phyloP scores from a whole-genome alignment of 306 rosid genomes.

The Canavalia gladiata region DNA sequence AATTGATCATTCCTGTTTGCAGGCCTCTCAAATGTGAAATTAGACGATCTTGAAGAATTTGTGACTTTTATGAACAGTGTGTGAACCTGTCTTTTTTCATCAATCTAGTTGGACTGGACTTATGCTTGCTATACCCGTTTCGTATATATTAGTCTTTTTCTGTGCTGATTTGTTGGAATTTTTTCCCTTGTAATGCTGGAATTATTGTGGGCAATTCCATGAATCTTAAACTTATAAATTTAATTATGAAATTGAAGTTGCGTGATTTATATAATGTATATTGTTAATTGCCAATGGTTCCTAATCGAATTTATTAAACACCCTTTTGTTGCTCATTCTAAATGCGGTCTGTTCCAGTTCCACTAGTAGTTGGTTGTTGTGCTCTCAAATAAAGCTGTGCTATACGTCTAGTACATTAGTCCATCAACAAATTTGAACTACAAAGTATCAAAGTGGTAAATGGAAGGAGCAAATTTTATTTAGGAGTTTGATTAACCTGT shows the following conservation, averaged over 20 bases:
- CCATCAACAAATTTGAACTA: neutral
- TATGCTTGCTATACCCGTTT: conserved; percentile 24
- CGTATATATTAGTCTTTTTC: neutral
- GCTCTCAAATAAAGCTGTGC: neutral
- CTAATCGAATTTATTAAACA: neutral
- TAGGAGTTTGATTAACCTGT: neutral
- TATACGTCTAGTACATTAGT: too few relatives aligned
- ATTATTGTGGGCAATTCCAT: conserved; percentile 25
- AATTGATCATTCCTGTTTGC: conserved; percentile 44
- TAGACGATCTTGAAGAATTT: conserved; percentile 62
- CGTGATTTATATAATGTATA: conserved; percentile 19
- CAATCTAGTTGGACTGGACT: conserved; percentile 9
- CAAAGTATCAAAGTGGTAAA: neutral
- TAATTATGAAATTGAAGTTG: conserved; percentile 7
- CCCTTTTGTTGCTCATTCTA: neutral
- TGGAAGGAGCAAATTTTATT: neutral
- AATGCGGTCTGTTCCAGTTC: neutral
- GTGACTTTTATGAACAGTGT: conserved; percentile 52
- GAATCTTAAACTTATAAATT: conserved; percentile 1
- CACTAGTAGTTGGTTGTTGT: neutral
- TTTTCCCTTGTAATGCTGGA: conserved; percentile 30
- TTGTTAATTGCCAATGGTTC: neutral
- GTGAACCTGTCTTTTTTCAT: conserved; percentile 46
- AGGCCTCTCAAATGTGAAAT: conserved; percentile 65
- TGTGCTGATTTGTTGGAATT: conserved; percentile 5